Conservation (phyloP, 768 basidiomycete genomes). For the Dentipellis sp. region DNA sequence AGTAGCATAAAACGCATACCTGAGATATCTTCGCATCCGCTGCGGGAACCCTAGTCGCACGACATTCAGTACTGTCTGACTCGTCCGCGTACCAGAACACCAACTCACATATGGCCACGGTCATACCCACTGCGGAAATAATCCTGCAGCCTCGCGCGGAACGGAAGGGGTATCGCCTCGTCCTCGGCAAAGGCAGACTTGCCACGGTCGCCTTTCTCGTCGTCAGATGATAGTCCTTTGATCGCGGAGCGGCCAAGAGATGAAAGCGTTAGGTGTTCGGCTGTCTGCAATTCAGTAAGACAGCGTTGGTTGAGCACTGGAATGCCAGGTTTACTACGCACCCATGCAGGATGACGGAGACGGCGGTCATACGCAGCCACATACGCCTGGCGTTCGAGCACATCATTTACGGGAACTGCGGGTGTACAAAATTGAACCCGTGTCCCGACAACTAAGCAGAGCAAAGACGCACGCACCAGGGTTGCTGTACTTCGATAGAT, state of each 20-base stretch:
- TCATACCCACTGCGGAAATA: slow-evolving; percentile 94
- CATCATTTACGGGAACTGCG: slow-evolving; percentile 79
- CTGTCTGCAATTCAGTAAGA: slow-evolving; percentile 48
- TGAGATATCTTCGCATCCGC: slow-evolving; percentile 92
- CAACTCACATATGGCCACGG: slow-evolving; percentile 87
- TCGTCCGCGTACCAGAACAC: neutral
- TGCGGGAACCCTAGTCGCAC: slow-evolving; percentile 70
- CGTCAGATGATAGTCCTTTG: slow-evolving; percentile 24
- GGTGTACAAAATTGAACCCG: neutral
- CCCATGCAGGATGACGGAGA: slow-evolving; percentile 90
- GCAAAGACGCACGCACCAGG: slow-evolving; percentile 46
- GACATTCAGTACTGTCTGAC: neutral
- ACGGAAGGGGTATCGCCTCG: slow-evolving; percentile 58
- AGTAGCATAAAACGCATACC: slow-evolving; percentile 23
- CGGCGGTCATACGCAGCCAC: slow-evolving; percentile 86
- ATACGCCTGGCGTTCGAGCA: slow-evolving; percentile 74
- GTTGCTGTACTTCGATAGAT: slow-evolving; percentile 69
- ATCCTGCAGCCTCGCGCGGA: slow-evolving; percentile 79
- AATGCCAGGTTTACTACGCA: slow-evolving; percentile 24
- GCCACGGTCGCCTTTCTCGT: slow-evolving; percentile 51
- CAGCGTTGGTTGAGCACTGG: neutral
- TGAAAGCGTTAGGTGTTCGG: slow-evolving; percentile 83
- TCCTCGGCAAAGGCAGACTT: slow-evolving; percentile 84
- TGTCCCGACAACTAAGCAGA: neutral
- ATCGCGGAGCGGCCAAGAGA: slow-evolving; percentile 48